A percentile compares a stretch with the other conserved stretches of the same genome.
These are phyloP conservation scores for Salix udensis DNA, from an alignment of 345 rosid species.

Conservation along the genomic window DNA sequence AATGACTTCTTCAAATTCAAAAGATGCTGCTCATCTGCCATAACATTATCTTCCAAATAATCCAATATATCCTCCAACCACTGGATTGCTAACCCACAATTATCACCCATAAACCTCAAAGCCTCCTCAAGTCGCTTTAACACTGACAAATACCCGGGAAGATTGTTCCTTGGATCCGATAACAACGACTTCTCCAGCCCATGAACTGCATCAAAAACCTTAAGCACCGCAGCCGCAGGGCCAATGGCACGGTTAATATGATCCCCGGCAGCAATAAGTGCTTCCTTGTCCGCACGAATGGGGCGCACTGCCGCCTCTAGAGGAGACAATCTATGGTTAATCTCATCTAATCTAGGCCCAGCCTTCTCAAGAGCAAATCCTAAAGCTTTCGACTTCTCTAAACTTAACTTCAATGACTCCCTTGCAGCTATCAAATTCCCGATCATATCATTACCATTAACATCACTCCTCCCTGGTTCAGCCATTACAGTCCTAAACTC, in stretches of 20 bases:
- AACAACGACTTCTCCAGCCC: slow-evolving; percentile 86
- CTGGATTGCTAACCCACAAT: slow-evolving; percentile 92
- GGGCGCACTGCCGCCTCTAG: slow-evolving; percentile 87
- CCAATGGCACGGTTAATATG: slow-evolving; percentile 97
- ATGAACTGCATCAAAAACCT: slow-evolving; percentile 96
- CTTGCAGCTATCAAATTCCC: slow-evolving; percentile 61
- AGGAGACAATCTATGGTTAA: slow-evolving; percentile 66
- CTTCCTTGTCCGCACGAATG: slow-evolving; percentile 85
- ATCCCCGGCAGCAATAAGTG: slow-evolving; percentile 76
- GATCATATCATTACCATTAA: slow-evolving; percentile 21
- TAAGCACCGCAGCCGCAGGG: slow-evolving; percentile 97
- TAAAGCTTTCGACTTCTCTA: slow-evolving; percentile 77
- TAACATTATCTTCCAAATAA: slow-evolving; percentile 77
- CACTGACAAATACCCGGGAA: slow-evolving; percentile 79
- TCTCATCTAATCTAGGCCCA: slow-evolving; percentile 77
- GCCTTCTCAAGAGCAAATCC: slow-evolving; percentile 52
- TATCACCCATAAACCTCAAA: slow-evolving; percentile 77
- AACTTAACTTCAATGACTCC: slow-evolving; percentile 57
- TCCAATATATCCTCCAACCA: slow-evolving; percentile 99
- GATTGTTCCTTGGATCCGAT: slow-evolving; percentile 79
- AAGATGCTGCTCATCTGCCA: slow-evolving; percentile 76
- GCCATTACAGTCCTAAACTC: slow-evolving; percentile 42
- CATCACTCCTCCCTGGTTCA: slow-evolving; percentile 23
- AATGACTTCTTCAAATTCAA: slow-evolving; percentile 60
- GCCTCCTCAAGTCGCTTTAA: slow-evolving; percentile 92